Evolutionary conservation across 768 basidiomycete species (phyloP), one percentile per base, ranked within the genome.

Genomic region (Lyophyllum semitale): DNA sequence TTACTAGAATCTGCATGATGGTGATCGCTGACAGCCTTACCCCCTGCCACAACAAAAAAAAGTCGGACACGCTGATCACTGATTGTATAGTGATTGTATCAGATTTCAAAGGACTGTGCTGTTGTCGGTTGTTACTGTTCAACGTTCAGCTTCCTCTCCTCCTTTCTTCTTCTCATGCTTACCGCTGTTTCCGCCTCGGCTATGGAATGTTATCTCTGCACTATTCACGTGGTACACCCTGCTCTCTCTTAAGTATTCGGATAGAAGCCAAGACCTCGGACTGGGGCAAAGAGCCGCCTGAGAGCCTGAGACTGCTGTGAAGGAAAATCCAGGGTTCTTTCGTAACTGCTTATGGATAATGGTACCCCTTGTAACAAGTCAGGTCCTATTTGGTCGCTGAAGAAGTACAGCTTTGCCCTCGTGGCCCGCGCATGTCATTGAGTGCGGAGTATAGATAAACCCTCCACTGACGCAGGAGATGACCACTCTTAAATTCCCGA

Each of bases 351-450:
- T 54, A 35, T 47, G 51, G 30, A 30, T 7, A 18, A 38, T n/a
- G n/a, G n/a, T 47, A 53, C 27, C 37, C 49, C n/a, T n/a, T 18
- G 17, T 44, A 43, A 48, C 23, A 52, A 53, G 33, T 43, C 38
- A 53, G 26, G 58, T 65, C 65, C 53, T 59, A 57, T 64, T 66
- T 63, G 60, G 63, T 25, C 32, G 26, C 46, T 53, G 48, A 35
- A 52, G 58, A 57, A 60, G 59, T 59, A 52, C 50, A 59, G 49
- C 55, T 57, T 59, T 62, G 62, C 60, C 72, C 74, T 75, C 74
- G 69, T 73, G 73, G 69, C 58, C 68, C 65, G 61, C 67, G 70
- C 73, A 72, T 71, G 73, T 64, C 66, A 55, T 67, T 67, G 61
- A 57, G 66, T 59, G n/a, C 9, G 17, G 37, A 38, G 17, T 38